Evolutionary conservation across 441 rosid genomes (phyloP), one percentile per base, ranked within the genome.

Genomic region (Aleurites moluccanus): DNA sequence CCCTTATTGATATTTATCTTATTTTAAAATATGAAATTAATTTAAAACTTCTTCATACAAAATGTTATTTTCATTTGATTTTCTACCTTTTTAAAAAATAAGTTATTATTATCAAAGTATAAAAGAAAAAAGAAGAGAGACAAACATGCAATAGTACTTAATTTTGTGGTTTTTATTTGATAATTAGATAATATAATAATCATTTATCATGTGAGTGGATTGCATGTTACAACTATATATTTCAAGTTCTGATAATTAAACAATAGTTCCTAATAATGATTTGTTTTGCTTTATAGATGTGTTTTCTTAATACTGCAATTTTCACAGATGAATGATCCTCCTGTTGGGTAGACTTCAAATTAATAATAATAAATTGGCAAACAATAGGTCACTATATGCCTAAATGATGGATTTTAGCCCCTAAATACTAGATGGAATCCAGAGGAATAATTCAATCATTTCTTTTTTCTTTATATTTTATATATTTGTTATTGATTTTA

Each of bases 141-240:
- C 2, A 30, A 30, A 30, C 3, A 30, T 30, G 33, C 0, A 2
- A 2, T 42, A 3, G 1, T 42, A 42, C 1, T 6, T 33, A 11
- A 47, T 47, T 47, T 0, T 42, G 47, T 47, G 52, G 3, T 3
- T 7, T 14, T 47, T 47, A 18, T 23, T 72, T 47, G 75, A 80
- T 78, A 75, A 30, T 30, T 38, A 7, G 38, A 35, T 35, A 35
- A 35, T 35, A 35, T 5, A 5, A 72, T 70, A 33, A 81, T 79
- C 6, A 52, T 59, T 28, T 16, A 65, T 56, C 2, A 42, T 16
- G 61, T 69, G 62, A 76, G 77, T 83, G 84, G 83, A 85, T 71
- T 69, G 33, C 55, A 69, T 66, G 47, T 60, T 52, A 28, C 11
- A 1, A 33, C 5, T 8, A 16, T 28, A 7, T 45, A 4, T 45